A percentile compares a stretch with the other conserved stretches of the same genome.
Conservation (phyloP, 768 basidiomycete species). For the Calocybe gangraenosa region DNA sequence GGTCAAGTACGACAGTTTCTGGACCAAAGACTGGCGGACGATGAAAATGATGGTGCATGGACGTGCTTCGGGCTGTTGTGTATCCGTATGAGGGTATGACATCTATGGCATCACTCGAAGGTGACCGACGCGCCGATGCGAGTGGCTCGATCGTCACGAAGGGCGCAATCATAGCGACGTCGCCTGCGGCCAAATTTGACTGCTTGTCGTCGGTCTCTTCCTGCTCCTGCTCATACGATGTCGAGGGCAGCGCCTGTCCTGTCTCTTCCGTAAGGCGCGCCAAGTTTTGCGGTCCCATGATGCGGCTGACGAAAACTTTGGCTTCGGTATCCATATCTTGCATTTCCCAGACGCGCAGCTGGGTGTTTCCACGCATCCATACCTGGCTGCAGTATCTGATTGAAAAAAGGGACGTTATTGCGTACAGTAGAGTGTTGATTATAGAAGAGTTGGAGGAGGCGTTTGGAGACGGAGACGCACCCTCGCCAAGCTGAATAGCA, state of each 20-base stretch:
- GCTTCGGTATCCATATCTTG: constrained; percentile 25
- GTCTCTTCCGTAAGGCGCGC: not conserved
- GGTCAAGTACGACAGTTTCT: constrained; percentile 32
- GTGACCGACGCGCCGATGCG: not conserved
- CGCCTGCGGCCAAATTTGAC: not conserved
- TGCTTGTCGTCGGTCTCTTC: not conserved
- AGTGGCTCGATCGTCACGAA: constrained; percentile 9
- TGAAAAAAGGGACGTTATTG: not conserved
- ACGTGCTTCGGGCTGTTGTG: not conserved
- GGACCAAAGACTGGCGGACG: constrained; percentile 37
- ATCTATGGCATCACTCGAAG: constrained; percentile 1
- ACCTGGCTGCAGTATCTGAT: constrained; percentile 30
- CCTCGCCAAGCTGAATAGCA: constrained; percentile 32
- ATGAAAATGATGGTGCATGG: constrained; percentile 10
- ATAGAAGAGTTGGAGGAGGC: not conserved
- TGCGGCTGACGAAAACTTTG: constrained; percentile 15
- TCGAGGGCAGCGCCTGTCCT: not conserved
- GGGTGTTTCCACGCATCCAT: constrained; percentile 27
- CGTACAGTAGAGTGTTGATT: too few relatives aligned
- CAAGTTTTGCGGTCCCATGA: constrained; percentile 10
- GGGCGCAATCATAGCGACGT: constrained; percentile 16
- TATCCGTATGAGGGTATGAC: constrained; percentile 5
- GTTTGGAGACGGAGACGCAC: too few relatives aligned
- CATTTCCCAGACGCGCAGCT: constrained; percentile 37
- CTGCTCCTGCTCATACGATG: not conserved